These are phyloP conservation scores for Lineolata rhizophorae DNA, from an alignment of 495 filamentous ascomycete genomes.

Conservation along the genomic window DNA sequence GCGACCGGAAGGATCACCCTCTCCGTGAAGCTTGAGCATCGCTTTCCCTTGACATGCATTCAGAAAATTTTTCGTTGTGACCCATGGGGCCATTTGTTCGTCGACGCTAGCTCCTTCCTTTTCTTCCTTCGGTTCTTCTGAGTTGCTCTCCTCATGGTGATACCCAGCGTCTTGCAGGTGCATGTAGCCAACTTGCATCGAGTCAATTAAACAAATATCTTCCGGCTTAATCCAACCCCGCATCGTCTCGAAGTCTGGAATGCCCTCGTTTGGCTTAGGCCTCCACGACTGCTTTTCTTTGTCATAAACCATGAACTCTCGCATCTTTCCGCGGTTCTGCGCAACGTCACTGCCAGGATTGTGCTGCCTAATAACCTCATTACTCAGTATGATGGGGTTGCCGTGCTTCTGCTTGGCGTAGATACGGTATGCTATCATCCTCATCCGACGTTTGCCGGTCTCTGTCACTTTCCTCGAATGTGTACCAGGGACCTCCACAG, in stretches of 20 bases:
- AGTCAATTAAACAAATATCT: constrained; percentile 80
- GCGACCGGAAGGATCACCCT: constrained; percentile 86
- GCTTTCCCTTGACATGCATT: constrained; percentile 86
- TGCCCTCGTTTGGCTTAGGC: constrained; percentile 51
- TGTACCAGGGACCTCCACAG: constrained; percentile 74
- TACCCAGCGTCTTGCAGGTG: constrained; percentile 68
- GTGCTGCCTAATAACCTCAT: constrained; percentile 48
- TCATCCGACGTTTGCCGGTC: constrained; percentile 80
- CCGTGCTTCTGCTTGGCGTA: constrained; percentile 35
- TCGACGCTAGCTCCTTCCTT: constrained; percentile 47
- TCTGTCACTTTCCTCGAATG: constrained; percentile 90
- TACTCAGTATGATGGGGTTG: constrained; percentile 13
- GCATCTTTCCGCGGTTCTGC: constrained; percentile 87
- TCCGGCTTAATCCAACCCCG: constrained; percentile 80
- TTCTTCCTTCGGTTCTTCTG: constrained; percentile 47
- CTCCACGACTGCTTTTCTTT: constrained; percentile 72
- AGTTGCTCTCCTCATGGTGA: constrained; percentile 41
- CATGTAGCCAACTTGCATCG: constrained; percentile 85
- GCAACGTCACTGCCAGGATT: constrained; percentile 71
- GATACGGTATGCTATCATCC: constrained; percentile 80
- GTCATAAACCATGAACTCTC: constrained; percentile 80
- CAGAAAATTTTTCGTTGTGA: constrained; percentile 82
- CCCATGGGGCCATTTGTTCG: constrained; percentile 84
- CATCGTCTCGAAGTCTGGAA: constrained; percentile 43
- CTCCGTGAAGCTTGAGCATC: constrained; percentile 85